Base-by-base conservation (phyloP, 306 rosid genomes). In the Sophora flavescens region DNA sequence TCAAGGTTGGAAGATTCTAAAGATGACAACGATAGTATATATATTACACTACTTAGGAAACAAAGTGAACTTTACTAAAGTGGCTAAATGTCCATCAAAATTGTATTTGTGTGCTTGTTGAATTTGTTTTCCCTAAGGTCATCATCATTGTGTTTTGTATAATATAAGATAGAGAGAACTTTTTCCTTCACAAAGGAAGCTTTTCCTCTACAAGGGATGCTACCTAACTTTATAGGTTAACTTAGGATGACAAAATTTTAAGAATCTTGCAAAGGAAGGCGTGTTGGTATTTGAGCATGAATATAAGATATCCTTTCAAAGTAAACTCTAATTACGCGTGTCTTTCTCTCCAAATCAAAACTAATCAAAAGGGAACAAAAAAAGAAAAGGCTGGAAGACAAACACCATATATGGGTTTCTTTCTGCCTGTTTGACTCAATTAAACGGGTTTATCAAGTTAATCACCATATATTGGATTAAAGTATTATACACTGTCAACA, bases 191-290 rank as follows among this genome's bases (percentile, higher is more conserved):
- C 59, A 44, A 42, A 74, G 51, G 70, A 61, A 45, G 26, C 69
- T 74, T 61, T 74, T 74, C 50, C 61, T 47, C 64, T 3, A 32
- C 14, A 30, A 74, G 59, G 52, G 78, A 47, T 74, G 48, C 52
- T 75, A 50, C 79, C 78, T 35, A 75, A 75, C 52, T 75, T 62
- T 75, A 35, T 26, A 62, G 39, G 52, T 75, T 44, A 57, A 58
- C 47, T 61, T 61, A 15, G 52, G 39, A 30, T 48, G 71, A 62
- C 38, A 63, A 9, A 14, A 61, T 63, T 35, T 61, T 32, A 62
- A 48, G 70, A 61, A 74, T 33, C 61, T 48, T 35, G 44, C 13
- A 63, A 62, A 74, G 79, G 48, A 59, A 73, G 77, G 11, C n/a
- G 45, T 39, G 33, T 60, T 73, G 60, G 60, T 60, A 44, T 8